Conservation (phyloP, 2,329 filamentous ascomycete species). For the Fusarium brachygibbosum region DNA sequence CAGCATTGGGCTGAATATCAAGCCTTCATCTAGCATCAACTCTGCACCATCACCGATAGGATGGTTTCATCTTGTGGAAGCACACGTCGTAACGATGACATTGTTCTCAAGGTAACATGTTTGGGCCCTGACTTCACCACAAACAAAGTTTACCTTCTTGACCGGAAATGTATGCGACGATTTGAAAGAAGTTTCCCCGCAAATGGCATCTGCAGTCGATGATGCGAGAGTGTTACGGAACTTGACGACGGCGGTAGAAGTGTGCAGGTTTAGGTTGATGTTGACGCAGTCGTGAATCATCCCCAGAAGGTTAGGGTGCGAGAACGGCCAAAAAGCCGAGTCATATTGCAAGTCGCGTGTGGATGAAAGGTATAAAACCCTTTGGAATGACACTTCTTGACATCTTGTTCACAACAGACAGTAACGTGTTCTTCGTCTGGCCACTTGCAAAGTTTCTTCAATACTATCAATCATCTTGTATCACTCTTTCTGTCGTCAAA, state of each 20-base stretch:
- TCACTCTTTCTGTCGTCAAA: background rate
- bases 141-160: background rate
- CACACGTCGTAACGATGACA: background rate
- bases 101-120: background rate
- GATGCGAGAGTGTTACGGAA: background rate
- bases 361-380: background rate
- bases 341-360: background rate
- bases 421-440: background rate
- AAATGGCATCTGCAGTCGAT: background rate
- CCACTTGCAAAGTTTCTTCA: background rate
- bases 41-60: background rate
- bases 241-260: background rate
- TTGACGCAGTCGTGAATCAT: slow-evolving; percentile 3
- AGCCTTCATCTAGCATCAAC: background rate
- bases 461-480: background rate
- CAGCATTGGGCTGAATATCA: background rate
- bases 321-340: background rate
- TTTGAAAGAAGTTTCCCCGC: background rate
- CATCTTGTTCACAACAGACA: background rate
- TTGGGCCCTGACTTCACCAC: background rate
- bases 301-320: background rate
- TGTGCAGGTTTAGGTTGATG: slow-evolving; percentile 1
- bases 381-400: background rate
- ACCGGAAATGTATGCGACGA: background rate
- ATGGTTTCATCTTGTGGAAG: background rate